Conservation (phyloP, 2,329 filamentous ascomycete genomes). For the Apiospora malaysiana region DNA sequence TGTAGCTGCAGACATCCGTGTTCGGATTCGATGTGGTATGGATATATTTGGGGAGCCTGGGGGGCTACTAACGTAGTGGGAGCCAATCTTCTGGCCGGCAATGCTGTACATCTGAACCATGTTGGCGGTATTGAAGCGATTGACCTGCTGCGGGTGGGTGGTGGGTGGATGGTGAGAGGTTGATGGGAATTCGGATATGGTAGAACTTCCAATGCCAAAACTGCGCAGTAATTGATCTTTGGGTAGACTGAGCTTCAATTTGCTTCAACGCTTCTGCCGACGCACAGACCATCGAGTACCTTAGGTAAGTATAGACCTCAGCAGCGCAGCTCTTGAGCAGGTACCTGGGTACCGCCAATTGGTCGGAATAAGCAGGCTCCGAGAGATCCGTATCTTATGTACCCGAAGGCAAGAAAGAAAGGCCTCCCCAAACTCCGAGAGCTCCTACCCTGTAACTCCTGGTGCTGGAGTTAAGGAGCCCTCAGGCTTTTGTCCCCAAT, state of each 20-base stretch:
- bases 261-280: constrained; percentile 20
- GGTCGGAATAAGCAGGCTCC: constrained; percentile 7
- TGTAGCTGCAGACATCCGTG: background rate
- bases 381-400: constrained; percentile 8
- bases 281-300: constrained; percentile 23
- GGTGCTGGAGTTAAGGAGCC: constrained; percentile 1
- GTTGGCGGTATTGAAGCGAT: constrained; percentile 42
- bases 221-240: constrained; percentile 32
- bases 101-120: constrained; percentile 61
- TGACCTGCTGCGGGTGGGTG: constrained; percentile 28
- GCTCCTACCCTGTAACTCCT: background rate
- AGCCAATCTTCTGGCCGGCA: constrained; percentile 64
- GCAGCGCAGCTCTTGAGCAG: too few relatives aligned
- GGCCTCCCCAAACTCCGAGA: background rate
- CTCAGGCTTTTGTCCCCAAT: background rate
- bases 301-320: too few relatives aligned
- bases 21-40: background rate
- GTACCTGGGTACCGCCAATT: background rate
- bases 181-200: constrained; percentile 28
- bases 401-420: background rate
- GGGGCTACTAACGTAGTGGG: constrained; percentile 61
- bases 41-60: constrained; percentile 10
- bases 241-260: constrained; percentile 30
- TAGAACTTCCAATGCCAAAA: constrained; percentile 33
- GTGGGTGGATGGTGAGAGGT: constrained; percentile 27